Evolutionary conservation across 257 asterid genomes (phyloP), one percentile per base, ranked within the genome.

Genomic region (Solanum sitiens): DNA sequence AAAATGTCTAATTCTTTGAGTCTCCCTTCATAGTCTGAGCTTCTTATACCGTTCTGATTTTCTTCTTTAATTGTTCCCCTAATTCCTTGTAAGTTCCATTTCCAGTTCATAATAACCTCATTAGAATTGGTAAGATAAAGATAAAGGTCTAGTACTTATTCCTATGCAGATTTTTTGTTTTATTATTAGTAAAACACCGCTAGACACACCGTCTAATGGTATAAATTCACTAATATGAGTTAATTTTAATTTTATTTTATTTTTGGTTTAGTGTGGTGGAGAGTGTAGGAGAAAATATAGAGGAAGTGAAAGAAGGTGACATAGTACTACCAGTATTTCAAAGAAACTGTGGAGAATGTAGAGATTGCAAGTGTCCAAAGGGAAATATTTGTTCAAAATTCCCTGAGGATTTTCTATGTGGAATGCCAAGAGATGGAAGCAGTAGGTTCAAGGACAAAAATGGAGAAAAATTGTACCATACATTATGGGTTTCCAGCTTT

Each of bases 261-360:
- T n/a, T 7, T 15, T 59, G 4, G 30, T 23, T 47, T 89, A 92
- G 92, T 56, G 83, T 89, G 79, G 93, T 92, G 53, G 94, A 92
- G 89, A 92, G 93, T 70, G 93, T 90, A 12, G 94, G 93, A 11
- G 92, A 90, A 40, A 25, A 88, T n/a, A 93, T 92, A 90, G 90
- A 88, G 87, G 94, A 92, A 89, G 89, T 90, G 37, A 87, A 88
- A 85, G 87, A 27, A 72, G 94, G 94, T 13, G 94, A 90, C 35
- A 2, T 56, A 15, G 94, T 92, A n/a, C 14, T 92, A 6, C 93
- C 93, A 14, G 85, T 90, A 15, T 90, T 90, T 77, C 88, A 87
- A 10, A 88, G 90, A 74, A 86, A 91, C 61, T 91, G 94, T 82
- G 91, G 88, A 7, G 91, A 92, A 53, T 92, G 94, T 89, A 89